Percentiles rank a stretch among this genome's conserved stretches.
Evolutionary conservation across 1,284 basidiomycete genomes (phyloP).

Genomic region (Boletellus dicymbophilus): DNA sequence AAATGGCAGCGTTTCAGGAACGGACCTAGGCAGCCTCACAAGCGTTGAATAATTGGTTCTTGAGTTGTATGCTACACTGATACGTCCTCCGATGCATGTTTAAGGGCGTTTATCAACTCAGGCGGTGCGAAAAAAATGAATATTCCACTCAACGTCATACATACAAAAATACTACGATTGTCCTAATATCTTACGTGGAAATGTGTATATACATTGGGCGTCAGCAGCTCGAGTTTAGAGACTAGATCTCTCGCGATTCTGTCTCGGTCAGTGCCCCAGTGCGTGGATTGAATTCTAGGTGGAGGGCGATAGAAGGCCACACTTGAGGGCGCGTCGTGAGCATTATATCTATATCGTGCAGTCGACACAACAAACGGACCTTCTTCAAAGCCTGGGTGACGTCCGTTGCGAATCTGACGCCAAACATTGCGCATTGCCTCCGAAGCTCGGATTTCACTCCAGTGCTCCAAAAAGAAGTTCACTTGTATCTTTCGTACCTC

Average conservation of each 20-base stretch:
- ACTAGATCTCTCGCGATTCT: conserved; percentile 23
- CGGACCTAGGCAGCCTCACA: conserved; percentile 56
- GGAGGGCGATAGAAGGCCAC: conserved; percentile 60
- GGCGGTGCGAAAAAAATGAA: neutral
- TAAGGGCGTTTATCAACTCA: too few species aligned
- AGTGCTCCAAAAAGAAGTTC: conserved; percentile 77
- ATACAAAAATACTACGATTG: conserved; percentile 9
- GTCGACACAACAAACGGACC: conserved; percentile 39
- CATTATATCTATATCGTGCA: neutral
- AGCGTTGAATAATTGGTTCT: conserved; percentile 48
- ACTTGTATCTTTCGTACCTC: conserved; percentile 85
- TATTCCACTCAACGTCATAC: neutral
- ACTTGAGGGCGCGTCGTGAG: conserved; percentile 40
- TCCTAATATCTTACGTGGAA: conserved; percentile 7
- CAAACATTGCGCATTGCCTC: conserved; percentile 83
- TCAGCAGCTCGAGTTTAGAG: neutral
- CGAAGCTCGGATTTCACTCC: conserved; percentile 79
- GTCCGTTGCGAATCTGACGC: conserved; percentile 77
- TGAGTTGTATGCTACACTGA: neutral
- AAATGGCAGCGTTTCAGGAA: conserved; percentile 44
- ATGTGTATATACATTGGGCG: neutral
- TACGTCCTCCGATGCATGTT: neutral
- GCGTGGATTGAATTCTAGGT: conserved; percentile 60
- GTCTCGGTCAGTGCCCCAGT: conserved; percentile 15
- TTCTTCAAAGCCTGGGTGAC: conserved; percentile 84